Base-by-base conservation (phyloP, 108 stramenopile genomes). In the Bacterosira constricta region DNA sequence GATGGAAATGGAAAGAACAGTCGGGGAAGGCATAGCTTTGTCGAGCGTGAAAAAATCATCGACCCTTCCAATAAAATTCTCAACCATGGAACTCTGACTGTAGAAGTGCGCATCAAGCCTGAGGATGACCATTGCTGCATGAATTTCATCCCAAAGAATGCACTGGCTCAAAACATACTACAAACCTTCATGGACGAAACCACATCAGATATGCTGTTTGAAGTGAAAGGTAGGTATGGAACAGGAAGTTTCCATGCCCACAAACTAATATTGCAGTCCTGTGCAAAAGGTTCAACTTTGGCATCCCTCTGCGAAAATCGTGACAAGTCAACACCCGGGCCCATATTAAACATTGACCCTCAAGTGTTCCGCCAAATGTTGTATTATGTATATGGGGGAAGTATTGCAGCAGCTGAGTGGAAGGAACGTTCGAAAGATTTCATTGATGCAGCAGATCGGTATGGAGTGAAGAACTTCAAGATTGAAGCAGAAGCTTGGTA, bases 381-480 rank as follows among this genome's bases (percentile, higher is more conserved):
- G 61, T 30, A 35, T 13, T 41, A 70, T 66, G 65, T 70, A n/a
- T 75, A 75, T 12, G 74, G 69, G n/a, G 32, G 42, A 18, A 26
- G 61, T 21, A 47, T 75, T 17, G 18, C 46, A 8, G 17, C 52
- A 8, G 42, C 23, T 12, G 69, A 70, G 5, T 63, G 47, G 60
- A 54, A 38, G 9, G 68, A 42, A 21, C 36, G 58, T 18, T 7
- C 66, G 56, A 57, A 42, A 17, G 50, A 69, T n/a, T 46, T 75
- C 42, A 31, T 75, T 36, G 46, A 70, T 23, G 74, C 68, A 17
- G 58, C 74, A 29, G 69, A 70, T 32, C 63, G 50, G 15, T 75
- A 53, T 50, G 61, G 70, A 35, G 20, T 69, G 30, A 45, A 59
- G 20, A 27, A 49, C 10, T 41, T 75, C 31, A 75, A 75, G 61